These are phyloP conservation scores for Pholiota adiposa DNA, from an alignment of 1,284 basidiomycete species.

Conservation along the genomic window DNA sequence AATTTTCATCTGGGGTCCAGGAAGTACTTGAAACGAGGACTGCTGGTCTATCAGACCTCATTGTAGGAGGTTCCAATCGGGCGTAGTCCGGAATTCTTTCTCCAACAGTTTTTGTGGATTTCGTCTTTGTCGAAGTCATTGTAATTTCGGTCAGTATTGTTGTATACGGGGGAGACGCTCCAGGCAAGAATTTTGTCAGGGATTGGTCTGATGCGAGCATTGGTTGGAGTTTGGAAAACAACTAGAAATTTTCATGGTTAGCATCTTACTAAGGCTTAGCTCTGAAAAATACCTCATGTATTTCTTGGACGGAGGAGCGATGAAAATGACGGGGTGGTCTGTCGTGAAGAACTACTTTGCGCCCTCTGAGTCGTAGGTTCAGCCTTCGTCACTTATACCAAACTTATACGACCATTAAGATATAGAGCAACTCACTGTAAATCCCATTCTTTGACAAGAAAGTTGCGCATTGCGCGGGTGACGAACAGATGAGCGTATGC, in stretches of 20 bases:
- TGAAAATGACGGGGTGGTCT: slow-evolving; percentile 86
- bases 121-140: background rate
- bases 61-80: slow-evolving; percentile 42
- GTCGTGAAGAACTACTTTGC: slow-evolving; percentile 83
- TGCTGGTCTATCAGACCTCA: slow-evolving; percentile 78
- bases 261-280: background rate
- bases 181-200: slow-evolving; percentile 38
- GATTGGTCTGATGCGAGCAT: slow-evolving; percentile 25
- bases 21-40: slow-evolving; percentile 92
- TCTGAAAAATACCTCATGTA: slow-evolving; percentile 64
- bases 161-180: slow-evolving; percentile 53
- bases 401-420: too few species aligned
- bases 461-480: slow-evolving; percentile 83
- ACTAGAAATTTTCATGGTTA: slow-evolving; percentile 21
- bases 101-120: slow-evolving; percentile 12
- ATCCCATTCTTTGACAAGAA: slow-evolving; percentile 76
- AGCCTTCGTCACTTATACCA: too few species aligned
- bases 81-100: slow-evolving; percentile 36
- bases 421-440: slow-evolving; percentile 60
- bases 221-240: slow-evolving; percentile 37
- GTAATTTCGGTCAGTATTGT: slow-evolving; percentile 61
- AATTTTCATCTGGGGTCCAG: slow-evolving; percentile 99
- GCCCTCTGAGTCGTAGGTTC: slow-evolving; percentile 57
- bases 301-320: slow-evolving; percentile 66
- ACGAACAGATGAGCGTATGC: slow-evolving; percentile 96